Conservation (phyloP, 352 stramenopile species). For the Blastocystis hominis region DNA sequence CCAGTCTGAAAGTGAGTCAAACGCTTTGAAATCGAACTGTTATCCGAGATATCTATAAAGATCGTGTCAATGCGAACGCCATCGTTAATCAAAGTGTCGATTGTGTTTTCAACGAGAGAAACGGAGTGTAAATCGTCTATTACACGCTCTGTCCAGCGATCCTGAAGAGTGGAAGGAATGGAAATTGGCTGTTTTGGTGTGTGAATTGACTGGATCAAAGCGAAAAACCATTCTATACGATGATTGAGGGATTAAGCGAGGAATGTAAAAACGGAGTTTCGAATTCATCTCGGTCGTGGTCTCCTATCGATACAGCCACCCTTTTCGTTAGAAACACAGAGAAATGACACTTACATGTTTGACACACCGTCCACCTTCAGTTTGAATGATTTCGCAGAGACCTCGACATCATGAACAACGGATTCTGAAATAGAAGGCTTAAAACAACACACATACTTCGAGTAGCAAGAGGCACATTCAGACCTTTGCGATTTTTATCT, state of each 20-base stretch:
- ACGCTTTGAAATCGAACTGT: not conserved
- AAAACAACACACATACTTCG: not conserved
- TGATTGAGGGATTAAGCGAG: not conserved
- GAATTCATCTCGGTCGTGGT: slow-evolving; percentile 25
- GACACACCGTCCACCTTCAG: not conserved
- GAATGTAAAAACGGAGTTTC: not conserved
- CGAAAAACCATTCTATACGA: not conserved
- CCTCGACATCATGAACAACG: not conserved
- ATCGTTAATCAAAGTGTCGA: not conserved
- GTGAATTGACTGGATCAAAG: not conserved
- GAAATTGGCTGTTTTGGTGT: not conserved
- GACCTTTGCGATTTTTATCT: not conserved
- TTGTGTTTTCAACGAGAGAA: not conserved
- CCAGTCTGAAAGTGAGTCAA: not conserved
- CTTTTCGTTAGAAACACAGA: not conserved
- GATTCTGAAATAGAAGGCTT: not conserved
- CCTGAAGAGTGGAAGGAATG: not conserved
- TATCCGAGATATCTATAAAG: not conserved
- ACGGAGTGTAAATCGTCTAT: not conserved
- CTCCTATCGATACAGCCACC: not conserved
- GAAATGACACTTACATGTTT: not conserved
- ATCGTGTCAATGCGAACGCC: not conserved
- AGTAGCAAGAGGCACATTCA: not conserved
- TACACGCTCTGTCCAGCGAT: not conserved
- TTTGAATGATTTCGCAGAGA: not conserved